Base-by-base conservation (phyloP, 176 grass and related monocot species). In the Bonia amplexicaulis region DNA sequence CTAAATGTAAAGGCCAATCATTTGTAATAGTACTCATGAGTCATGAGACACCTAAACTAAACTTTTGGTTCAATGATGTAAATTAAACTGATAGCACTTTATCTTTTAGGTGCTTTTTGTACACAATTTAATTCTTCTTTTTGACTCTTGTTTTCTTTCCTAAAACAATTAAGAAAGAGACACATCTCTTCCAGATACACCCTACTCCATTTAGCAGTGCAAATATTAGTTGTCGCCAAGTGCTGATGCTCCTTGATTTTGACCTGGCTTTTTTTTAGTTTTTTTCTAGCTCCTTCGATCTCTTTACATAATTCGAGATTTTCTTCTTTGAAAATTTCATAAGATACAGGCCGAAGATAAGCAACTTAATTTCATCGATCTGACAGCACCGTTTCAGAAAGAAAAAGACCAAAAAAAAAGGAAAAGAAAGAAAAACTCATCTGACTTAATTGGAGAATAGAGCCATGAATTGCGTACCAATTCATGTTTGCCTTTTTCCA, bases 71-170 rank as follows among this genome's bases (percentile, higher is more conserved):
- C 60, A 23, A 49, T 46, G 69, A n/a, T 42, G 47, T 46, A 66
- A 66, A 79, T 63, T 79, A n/a, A 80, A 42, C 29, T 16, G 25
- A 23, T 81, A 39, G 2, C 77, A 71, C 88, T 89, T 89, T 89
- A 85, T 45, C 88, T 85, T 89, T 89, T 46, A 23, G 83, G 88
- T 89, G 64, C 76, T 25, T 60, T 20, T 82, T 77, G 82, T 85
- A 80, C 64, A 81, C 3, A 62, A 81, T 89, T 89, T 74, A 52
- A 75, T 66, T 75, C 58, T 53, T 37, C 59, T 12, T 84, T 74
- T 84, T 84, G 71, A 74, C 81, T 53, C 25, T 22, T 8, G 2
- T 40, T 23, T 37, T 53, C 5, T 31, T 55, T 12, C 2, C 9
- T 16, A 44, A 44, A 44, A 44, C 41, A 44, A 44, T 44, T 44